Conservation (phyloP, 2,329 filamentous ascomycete genomes). For the Fusarium coicis region DNA sequence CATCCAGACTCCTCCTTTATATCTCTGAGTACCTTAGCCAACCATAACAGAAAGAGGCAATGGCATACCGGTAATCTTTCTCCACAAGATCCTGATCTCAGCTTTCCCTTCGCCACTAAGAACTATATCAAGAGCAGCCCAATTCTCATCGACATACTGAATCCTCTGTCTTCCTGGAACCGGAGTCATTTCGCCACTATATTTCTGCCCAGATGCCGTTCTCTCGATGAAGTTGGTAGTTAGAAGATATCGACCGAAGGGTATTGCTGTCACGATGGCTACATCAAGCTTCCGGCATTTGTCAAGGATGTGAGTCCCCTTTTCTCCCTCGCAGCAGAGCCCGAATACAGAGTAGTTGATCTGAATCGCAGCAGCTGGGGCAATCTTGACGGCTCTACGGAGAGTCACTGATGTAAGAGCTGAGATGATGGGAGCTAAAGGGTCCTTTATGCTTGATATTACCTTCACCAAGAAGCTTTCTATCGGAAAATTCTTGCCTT, state of each 20-base stretch:
- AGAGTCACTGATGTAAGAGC: constrained; percentile 59
- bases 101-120: constrained; percentile 47
- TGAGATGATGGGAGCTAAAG: constrained; percentile 46
- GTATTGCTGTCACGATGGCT: constrained; percentile 66
- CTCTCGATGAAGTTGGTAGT: constrained; percentile 59
- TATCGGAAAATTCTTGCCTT: neutral
- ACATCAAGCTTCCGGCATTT: constrained; percentile 69
- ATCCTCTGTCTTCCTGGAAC: constrained; percentile 58
- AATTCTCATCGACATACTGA: constrained; percentile 56
- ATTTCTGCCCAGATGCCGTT: constrained; percentile 51
- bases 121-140: constrained; percentile 38
- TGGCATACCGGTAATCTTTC: constrained; percentile 6
- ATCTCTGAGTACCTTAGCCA: neutral
- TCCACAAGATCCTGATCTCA: constrained; percentile 38
- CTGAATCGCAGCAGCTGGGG: too few species aligned
- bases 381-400: constrained; percentile 57
- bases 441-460: constrained; percentile 65
- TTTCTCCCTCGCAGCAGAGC: constrained; percentile 66
- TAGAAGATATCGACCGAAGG: constrained; percentile 68
- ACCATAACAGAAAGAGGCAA: neutral
- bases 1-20: neutral
- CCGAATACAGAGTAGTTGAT: constrained; percentile 64
- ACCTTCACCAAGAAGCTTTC: constrained; percentile 51
- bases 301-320: constrained; percentile 57
- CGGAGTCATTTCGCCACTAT: constrained; percentile 62